Percentiles rank a stretch among this genome's conserved stretches.
phyloP scores from a whole-genome alignment of 495 filamentous ascomycete species.

The Cercophora samala region DNA sequence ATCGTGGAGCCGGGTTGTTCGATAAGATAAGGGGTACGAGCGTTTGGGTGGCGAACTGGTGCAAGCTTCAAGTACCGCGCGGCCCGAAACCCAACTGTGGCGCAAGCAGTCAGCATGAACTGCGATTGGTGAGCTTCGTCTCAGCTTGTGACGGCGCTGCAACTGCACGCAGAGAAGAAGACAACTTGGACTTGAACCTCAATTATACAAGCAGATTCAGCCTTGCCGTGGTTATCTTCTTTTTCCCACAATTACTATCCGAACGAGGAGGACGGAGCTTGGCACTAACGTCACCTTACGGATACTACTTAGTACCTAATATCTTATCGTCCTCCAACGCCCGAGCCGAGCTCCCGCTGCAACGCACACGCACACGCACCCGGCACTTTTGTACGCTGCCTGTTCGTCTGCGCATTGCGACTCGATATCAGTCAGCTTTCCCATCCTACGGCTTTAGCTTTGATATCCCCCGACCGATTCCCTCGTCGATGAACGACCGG shows the following conservation, averaged over 20 bases:
- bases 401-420: conserved; percentile 1
- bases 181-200: conserved; percentile 12
- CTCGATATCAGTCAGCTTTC: not conserved
- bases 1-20: not conserved
- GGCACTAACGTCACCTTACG: not conserved
- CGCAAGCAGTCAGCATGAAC: conserved; percentile 14
- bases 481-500: conserved; percentile 30
- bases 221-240: not conserved
- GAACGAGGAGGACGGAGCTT: not conserved
- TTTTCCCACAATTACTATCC: not conserved
- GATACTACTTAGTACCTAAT: too few species aligned
- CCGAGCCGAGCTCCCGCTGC: not conserved
- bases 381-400: conserved; percentile 1
- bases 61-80: not conserved
- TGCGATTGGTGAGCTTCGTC: conserved; percentile 21
- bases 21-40: not conserved
- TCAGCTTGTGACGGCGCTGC: conserved; percentile 27
- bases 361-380: not conserved
- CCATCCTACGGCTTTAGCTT: not conserved
- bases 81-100: conserved; percentile 12
- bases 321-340: not conserved
- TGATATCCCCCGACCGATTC: not conserved
- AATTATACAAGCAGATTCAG: conserved; percentile 4
- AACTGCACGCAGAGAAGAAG: conserved; percentile 2
- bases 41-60: not conserved